Percentiles rank a stretch among this genome's conserved stretches.
Evolutionary conservation across 345 rosid species (phyloP).

Genomic region (Rhizophora apiculata): DNA sequence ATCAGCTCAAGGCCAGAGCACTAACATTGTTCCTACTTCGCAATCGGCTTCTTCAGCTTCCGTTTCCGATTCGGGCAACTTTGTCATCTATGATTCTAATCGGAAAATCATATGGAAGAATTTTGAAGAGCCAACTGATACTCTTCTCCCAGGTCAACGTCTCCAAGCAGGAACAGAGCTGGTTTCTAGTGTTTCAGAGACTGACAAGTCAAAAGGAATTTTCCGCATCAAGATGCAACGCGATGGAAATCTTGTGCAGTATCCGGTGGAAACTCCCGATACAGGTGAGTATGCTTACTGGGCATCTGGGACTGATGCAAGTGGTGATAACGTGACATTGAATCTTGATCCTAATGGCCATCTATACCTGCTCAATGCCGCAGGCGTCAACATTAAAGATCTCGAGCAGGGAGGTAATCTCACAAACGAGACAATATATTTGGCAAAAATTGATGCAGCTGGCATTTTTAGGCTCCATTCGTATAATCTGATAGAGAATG

Average conservation of each 20-base stretch:
- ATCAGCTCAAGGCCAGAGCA: not conserved
- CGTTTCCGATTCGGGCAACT: slow-evolving; percentile 22
- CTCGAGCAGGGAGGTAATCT: not conserved
- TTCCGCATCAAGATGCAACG: slow-evolving; percentile 20
- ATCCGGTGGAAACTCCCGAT: slow-evolving; percentile 12
- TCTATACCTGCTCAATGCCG: slow-evolving; percentile 10
- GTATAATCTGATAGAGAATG: not conserved
- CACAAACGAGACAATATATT: not conserved
- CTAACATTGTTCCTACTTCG: not conserved
- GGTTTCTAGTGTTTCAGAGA: slow-evolving; percentile 12
- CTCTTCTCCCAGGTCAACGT: slow-evolving; percentile 18
- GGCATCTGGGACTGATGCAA: not conserved
- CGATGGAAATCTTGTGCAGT: slow-evolving; percentile 22
- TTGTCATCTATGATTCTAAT: slow-evolving; percentile 13
- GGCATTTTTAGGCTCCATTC: slow-evolving; percentile 26
- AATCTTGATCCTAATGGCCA: slow-evolving; percentile 20
- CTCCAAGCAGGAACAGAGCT: slow-evolving; percentile 9
- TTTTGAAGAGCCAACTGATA: slow-evolving; percentile 16
- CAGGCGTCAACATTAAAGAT: not conserved
- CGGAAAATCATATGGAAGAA: slow-evolving; percentile 15
- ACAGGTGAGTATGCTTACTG: not conserved
- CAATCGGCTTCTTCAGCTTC: slow-evolving; percentile 15
- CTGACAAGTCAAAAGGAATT: slow-evolving; percentile 11
- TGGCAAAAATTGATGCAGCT: slow-evolving; percentile 17
- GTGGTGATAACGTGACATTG: slow-evolving; percentile 7